Percentiles rank a stretch among this genome's conserved stretches.
phyloP scores from a whole-genome alignment of 805 yeast species.

The Yamadazyma scolyti region DNA sequence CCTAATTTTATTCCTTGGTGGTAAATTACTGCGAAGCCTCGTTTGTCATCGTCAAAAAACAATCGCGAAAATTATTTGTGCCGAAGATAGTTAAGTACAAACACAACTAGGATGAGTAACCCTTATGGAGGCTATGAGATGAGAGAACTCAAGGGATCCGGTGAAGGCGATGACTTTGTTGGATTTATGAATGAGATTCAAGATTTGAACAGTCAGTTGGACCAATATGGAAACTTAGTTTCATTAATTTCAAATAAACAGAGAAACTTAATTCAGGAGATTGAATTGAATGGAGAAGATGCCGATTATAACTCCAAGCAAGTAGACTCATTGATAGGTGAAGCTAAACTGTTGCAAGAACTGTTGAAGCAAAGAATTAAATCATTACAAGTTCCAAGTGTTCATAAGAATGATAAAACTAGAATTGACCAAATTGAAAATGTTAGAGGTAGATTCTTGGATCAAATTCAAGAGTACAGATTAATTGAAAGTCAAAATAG shows the following conservation, averaged over 20 bases:
- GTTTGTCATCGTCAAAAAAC: too few species aligned
- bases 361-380: conserved; percentile 75
- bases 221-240: conserved; percentile 37
- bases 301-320: conserved; percentile 64
- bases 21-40: too few species aligned
- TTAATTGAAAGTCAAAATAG: conserved; percentile 82
- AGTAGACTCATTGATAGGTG: conserved; percentile 71
- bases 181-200: conserved; percentile 43
- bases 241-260: conserved; percentile 39
- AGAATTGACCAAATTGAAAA: conserved; percentile 90
- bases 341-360: conserved; percentile 74
- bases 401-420: conserved; percentile 58
- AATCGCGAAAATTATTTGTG: too few species aligned
- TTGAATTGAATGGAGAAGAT: conserved; percentile 36
- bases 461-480: conserved; percentile 82
- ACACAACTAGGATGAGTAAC: too few species aligned
- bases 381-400: conserved; percentile 66
- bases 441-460: conserved; percentile 78
- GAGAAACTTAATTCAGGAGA: conserved; percentile 37
- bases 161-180: conserved; percentile 39
- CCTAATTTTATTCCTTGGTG: too few species aligned
- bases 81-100: too few species aligned
- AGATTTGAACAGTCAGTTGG: conserved; percentile 41
- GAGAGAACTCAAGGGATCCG: conserved; percentile 18
- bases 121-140: conserved; percentile 30